Evolutionary conservation across 257 asterid genomes (phyloP), one percentile per base, ranked within the genome.

Genomic region (Galeopsis tetrahit): DNA sequence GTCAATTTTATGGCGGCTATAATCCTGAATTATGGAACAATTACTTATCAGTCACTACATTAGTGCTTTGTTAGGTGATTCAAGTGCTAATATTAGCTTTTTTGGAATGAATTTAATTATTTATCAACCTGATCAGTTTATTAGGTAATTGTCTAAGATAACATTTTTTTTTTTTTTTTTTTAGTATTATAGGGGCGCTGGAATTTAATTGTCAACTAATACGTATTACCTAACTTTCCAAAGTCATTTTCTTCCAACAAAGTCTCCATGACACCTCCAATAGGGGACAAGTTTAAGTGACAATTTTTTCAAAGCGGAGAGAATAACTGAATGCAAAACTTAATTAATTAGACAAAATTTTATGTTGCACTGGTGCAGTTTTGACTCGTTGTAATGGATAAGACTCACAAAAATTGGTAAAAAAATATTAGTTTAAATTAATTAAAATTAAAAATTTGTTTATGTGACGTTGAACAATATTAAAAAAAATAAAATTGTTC

Each of bases 141-240:
- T 42, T 40, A 43, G 69, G 28, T 43, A 62, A 42, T 42, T 40
- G 9, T 8, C 4, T 8, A 21, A 61, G 3, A 33, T 5, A 38
- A 21, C 28, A 21, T 0, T 21, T 21, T 21, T 21, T 21, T 21
- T 21, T 0, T 21, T 21, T 21, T 21, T 21, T 21, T 21, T 21
- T 21, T 38, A 38, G 11, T 10, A 7, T 10, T 46, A 46, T 46
- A 63, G 15, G 21, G 11, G 31, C 34, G 52, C 33, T 52, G 63
- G 17, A 38, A 6, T 14, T 14, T 10, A 1, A 6, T 43, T 38
- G 31, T 42, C 66, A 40, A 48, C 8, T 32, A 42, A 28, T 10
- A 21, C 28, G 28, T 21, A 60, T 34, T 62, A 72, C 55, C 55
- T 61, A 70, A 53, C 57, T 59, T 59, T 59, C 70, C 69, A 59